Evolutionary conservation across 208 protist species (phyloP).

Genomic region (Trypanosoma avium): DNA sequence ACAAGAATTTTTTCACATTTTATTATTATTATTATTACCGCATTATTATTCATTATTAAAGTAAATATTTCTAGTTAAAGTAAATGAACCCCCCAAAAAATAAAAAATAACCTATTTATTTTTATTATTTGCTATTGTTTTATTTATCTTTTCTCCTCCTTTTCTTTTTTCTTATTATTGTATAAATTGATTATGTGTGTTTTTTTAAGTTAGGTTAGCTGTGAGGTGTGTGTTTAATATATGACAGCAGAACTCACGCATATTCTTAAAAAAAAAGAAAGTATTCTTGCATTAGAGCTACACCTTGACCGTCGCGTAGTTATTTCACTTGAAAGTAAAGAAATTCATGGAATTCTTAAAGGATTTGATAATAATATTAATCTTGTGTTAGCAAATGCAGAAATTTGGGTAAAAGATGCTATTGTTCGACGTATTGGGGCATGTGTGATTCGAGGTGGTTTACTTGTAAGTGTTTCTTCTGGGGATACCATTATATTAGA

Average conservation of each 20-base stretch:
- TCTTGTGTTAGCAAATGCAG: constrained; percentile 70
- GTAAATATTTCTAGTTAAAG: not conserved
- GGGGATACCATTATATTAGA: constrained; percentile 56
- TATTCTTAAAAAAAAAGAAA: constrained; percentile 78
- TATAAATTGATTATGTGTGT: not conserved
- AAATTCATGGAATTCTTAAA: constrained; percentile 76
- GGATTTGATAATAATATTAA: constrained; percentile 90
- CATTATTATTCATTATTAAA: not conserved
- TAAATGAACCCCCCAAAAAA: not conserved
- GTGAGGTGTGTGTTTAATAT: not conserved
- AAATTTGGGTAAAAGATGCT: constrained; percentile 50
- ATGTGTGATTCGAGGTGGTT: constrained; percentile 70
- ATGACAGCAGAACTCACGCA: constrained; percentile 75
- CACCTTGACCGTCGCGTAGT: constrained; percentile 77
- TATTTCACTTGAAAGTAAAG: constrained; percentile 37
- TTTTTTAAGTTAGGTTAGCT: not conserved
- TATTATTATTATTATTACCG: not conserved
- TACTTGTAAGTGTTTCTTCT: constrained; percentile 52
- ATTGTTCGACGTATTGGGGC: constrained; percentile 57
- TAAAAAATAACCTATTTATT: not conserved
- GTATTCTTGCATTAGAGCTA: constrained; percentile 70
- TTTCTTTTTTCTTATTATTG: not conserved
- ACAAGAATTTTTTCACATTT: too few species aligned
- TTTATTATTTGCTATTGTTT: not conserved
- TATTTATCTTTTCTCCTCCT: not conserved